Base-by-base conservation (phyloP, 192 early-diverging fungal species). In the Entophlyctis luteolus region DNA sequence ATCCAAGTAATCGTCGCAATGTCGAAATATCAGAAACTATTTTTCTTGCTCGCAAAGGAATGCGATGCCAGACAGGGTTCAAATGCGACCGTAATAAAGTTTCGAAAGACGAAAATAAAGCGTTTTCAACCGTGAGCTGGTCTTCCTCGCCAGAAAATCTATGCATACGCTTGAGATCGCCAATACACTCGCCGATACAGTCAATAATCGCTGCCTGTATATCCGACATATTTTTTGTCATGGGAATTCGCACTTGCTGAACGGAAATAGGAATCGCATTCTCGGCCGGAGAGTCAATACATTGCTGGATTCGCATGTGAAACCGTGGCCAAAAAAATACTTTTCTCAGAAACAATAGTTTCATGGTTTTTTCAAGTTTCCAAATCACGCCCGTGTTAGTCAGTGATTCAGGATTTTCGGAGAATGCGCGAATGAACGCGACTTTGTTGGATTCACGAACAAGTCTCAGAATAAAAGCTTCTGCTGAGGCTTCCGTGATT, bases 401-500 rank as follows among this genome's bases (percentile, higher is more conserved):
- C 62, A 98, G 91, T 0, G 84, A 56, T 57, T 93, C 90, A 6
- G 95, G 93, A 20, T 81, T 75, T 57, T 97, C 94, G 36, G 92
- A 92, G 50, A 98, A 89, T 0, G 94, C 96, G 70, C 95, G 94
- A 72, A 98, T 92, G 56, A 96, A 98, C 2, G 89, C 74, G 56
- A 78, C 74, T 70, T 87, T 79, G 77, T 98, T 98, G 10, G 85
- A 75, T 55, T 91, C 79, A 5, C 91, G 83, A 59, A 87, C 84
- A 16, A 98, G 70, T 10, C 93, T 81, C 27, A 98, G 68, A 36
- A 96, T 91, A 63, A 97, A 94, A 4, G 93, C 90, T 72, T 96
- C 93, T 39, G 84, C 93, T 1, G 92, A 91, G 31, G 88, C 85
- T 14, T 86, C 88, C 0, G 77, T 77, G 2, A 98, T 82, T 35